Percentiles rank a stretch among this genome's conserved stretches.
Evolutionary conservation across 2,329 filamentous ascomycete genomes (phyloP).

Genomic region (Phyllachora maydis): DNA sequence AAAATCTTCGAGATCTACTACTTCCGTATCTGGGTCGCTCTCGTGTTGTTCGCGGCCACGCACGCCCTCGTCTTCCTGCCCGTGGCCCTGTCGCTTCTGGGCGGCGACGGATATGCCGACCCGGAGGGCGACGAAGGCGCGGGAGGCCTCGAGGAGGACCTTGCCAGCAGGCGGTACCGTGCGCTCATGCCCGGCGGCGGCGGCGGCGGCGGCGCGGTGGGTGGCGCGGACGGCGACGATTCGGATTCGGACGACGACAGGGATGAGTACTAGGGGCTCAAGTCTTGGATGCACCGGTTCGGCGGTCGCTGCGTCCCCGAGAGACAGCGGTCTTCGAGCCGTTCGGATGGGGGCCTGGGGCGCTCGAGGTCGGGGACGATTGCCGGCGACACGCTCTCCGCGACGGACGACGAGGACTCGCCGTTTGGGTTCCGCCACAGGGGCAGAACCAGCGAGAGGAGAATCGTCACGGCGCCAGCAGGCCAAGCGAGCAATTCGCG

Average conservation of each 20-base stretch:
- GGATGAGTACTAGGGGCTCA: too few relatives aligned
- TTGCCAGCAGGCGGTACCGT: constrained; percentile 60
- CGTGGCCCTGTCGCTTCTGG: constrained; percentile 67
- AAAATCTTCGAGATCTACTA: constrained; percentile 99
- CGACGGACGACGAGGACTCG: too few relatives aligned
- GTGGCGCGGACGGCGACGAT: neutral
- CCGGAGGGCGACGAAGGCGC: constrained; percentile 67
- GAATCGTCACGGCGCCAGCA: too few relatives aligned
- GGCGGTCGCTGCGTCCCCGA: too few relatives aligned
- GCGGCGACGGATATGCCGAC: constrained; percentile 75
- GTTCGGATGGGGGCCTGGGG: too few relatives aligned
- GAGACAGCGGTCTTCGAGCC: too few relatives aligned
- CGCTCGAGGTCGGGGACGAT: too few relatives aligned
- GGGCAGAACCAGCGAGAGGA: too few relatives aligned
- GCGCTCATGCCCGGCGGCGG: constrained; percentile 56
- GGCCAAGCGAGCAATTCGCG: too few relatives aligned
- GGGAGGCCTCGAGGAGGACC: constrained; percentile 78
- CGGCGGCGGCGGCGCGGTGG: neutral
- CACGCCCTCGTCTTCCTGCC: constrained; percentile 87
- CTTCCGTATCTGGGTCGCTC: constrained; percentile 85
- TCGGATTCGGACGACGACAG: constrained; percentile 5
- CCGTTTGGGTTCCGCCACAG: too few relatives aligned
- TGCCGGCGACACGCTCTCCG: too few relatives aligned
- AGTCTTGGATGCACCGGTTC: too few relatives aligned
- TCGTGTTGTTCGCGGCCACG: constrained; percentile 72